A percentile compares a stretch with the other conserved stretches of the same genome.
Conservation (phyloP, 2,329 filamentous ascomycete genomes). For the Trichoderma afroharzianum region DNA sequence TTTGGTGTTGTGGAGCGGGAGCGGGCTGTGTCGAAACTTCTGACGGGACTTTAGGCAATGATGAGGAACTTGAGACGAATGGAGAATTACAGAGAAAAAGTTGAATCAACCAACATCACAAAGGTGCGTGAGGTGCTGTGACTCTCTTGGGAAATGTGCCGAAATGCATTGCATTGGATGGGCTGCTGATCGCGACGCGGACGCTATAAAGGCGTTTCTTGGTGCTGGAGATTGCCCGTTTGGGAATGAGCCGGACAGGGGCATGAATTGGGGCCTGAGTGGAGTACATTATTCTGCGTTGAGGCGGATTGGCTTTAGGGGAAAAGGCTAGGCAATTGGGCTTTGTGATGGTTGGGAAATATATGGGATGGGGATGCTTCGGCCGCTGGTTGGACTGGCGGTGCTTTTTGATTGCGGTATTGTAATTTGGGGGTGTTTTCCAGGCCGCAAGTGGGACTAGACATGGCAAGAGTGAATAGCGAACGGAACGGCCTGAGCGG, state of each 20-base stretch:
- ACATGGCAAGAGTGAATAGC: background rate
- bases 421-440: background rate
- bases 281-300: background rate
- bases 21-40: conserved; percentile 1
- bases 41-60: background rate
- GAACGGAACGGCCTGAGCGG: background rate
- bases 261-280: background rate
- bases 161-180: background rate
- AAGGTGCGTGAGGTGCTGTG: background rate
- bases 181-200: conserved; percentile 5
- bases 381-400: background rate
- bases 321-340: background rate
- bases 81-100: background rate
- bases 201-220: background rate
- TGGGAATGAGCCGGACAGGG: conserved; percentile 5
- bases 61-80: background rate
- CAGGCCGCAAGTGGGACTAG: background rate
- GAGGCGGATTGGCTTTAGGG: background rate
- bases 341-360: background rate
- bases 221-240: background rate
- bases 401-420: background rate
- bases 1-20: background rate
- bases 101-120: background rate
- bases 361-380: background rate
- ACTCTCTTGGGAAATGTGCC: background rate